A percentile compares a stretch with the other conserved stretches of the same genome.
phyloP scores from a whole-genome alignment of 306 rosid species.

The Quercus agrifolia region DNA sequence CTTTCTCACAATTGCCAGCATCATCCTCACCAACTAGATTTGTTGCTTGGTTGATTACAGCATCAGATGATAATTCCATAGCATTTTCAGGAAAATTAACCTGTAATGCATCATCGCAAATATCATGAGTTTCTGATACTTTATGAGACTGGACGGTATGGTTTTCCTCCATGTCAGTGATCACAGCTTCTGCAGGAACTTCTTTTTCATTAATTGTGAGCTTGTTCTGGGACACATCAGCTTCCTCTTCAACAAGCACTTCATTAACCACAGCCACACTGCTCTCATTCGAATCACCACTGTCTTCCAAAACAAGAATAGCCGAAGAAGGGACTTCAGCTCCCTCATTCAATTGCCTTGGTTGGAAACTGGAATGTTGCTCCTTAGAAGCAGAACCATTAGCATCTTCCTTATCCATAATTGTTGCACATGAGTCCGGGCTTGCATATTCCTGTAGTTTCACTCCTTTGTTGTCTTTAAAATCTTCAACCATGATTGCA shows the following conservation, averaged over 20 bases:
- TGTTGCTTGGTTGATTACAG: constrained; percentile 25
- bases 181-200: constrained; percentile 21
- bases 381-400: constrained; percentile 21
- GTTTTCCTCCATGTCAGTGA: constrained; percentile 31
- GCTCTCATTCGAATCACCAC: constrained; percentile 17
- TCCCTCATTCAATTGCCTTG: constrained; percentile 33
- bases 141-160: constrained; percentile 16
- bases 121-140: constrained; percentile 30
- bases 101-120: constrained; percentile 13
- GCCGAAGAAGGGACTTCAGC: constrained; percentile 28
- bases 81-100: constrained; percentile 20
- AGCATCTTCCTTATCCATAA: constrained; percentile 27
- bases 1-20: constrained; percentile 13
- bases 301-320: constrained; percentile 30
- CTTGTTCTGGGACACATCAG: constrained; percentile 30
- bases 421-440: constrained; percentile 20
- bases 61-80: constrained; percentile 13
- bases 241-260: constrained; percentile 31
- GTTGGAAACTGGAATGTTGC: constrained; percentile 22
- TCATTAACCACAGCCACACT: constrained; percentile 23
- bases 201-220: constrained; percentile 27
- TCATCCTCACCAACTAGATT: constrained; percentile 13
- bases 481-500: constrained; percentile 34
- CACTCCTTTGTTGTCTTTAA: constrained; percentile 26
- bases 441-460: constrained; percentile 24